These are phyloP conservation scores for Plasmodium vivax DNA, from an alignment of 169 alveolate genomes.

Conservation along the genomic window DNA sequence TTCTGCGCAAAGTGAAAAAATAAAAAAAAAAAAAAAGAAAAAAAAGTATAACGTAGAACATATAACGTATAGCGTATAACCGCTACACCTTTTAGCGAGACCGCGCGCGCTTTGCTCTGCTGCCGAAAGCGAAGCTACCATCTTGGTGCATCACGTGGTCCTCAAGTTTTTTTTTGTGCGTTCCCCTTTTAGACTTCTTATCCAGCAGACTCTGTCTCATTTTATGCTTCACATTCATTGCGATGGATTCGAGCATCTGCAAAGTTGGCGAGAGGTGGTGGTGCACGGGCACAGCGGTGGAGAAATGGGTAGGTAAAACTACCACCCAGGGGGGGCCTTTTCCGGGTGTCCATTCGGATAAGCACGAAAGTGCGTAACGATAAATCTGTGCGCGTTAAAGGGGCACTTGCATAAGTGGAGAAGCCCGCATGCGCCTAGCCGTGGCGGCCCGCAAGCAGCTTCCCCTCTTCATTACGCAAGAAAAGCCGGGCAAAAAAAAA, in stretches of 20 bases:
- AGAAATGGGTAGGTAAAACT: neutral
- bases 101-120: neutral
- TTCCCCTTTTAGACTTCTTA: constrained; percentile 5
- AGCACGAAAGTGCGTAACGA: neutral
- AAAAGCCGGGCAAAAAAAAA: constrained; percentile 54
- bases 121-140: constrained; percentile 4
- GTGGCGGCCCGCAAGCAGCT: neutral
- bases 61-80: neutral
- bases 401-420: neutral
- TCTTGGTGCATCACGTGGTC: constrained; percentile 24
- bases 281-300: neutral
- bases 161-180: constrained; percentile 29
- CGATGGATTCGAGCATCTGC: constrained; percentile 42
- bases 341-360: neutral
- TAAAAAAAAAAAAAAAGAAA: neutral
- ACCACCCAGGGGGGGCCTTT: neutral
- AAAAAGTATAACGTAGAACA: neutral
- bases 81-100: neutral
- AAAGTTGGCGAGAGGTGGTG: neutral
- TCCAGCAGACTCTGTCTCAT: constrained; percentile 29
- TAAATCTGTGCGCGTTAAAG: neutral
- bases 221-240: constrained; percentile 9
- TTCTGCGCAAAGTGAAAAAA: neutral
- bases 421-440: neutral
- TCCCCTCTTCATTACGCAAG: constrained; percentile 20